These are phyloP conservation scores for Blastomyces gilchristii DNA, from an alignment of 2,329 filamentous ascomycete genomes.

Conservation along the genomic window DNA sequence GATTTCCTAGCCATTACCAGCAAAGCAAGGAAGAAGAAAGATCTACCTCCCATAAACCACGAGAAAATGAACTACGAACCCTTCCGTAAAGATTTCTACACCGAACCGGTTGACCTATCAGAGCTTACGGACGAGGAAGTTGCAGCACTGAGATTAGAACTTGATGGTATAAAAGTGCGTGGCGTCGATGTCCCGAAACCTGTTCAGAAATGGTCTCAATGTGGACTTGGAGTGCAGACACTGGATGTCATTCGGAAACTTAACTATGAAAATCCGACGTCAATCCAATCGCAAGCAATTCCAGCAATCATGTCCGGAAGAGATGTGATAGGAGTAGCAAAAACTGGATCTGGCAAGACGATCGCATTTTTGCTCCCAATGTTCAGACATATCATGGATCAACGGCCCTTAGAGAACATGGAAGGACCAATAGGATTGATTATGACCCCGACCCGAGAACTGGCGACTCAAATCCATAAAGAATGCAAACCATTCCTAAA, in stretches of 20 bases:
- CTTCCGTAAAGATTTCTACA: conserved; percentile 91
- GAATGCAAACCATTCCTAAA: conserved; percentile 94
- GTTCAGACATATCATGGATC: conserved; percentile 96
- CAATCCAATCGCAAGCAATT: conserved; percentile 91
- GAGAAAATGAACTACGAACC: conserved; percentile 72
- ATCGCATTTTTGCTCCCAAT: conserved; percentile 91
- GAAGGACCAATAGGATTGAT: conserved; percentile 85
- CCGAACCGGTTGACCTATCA: conserved; percentile 72
- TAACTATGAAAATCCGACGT: conserved; percentile 78
- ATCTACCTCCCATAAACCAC: conserved; percentile 81
- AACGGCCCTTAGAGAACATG: conserved; percentile 65
- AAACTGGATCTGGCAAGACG: conserved; percentile 96
- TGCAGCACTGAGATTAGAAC: conserved; percentile 66
- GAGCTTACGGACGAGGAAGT: conserved; percentile 79
- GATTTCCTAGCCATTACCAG: conserved; percentile 53
- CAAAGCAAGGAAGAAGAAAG: conserved; percentile 80
- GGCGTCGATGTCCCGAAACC: conserved; percentile 84
- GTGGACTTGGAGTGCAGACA: conserved; percentile 76
- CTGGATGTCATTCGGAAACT: conserved; percentile 73
- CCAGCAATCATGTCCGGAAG: conserved; percentile 92
- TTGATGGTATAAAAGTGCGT: conserved; percentile 91
- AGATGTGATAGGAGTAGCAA: conserved; percentile 91
- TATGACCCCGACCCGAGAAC: conserved; percentile 87
- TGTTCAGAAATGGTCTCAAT: conserved; percentile 93
- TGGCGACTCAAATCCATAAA: conserved; percentile 85